These are phyloP conservation scores for Plectosphaerella cucumerina DNA, from an alignment of 2,329 filamentous ascomycete species.

Conservation along the genomic window DNA sequence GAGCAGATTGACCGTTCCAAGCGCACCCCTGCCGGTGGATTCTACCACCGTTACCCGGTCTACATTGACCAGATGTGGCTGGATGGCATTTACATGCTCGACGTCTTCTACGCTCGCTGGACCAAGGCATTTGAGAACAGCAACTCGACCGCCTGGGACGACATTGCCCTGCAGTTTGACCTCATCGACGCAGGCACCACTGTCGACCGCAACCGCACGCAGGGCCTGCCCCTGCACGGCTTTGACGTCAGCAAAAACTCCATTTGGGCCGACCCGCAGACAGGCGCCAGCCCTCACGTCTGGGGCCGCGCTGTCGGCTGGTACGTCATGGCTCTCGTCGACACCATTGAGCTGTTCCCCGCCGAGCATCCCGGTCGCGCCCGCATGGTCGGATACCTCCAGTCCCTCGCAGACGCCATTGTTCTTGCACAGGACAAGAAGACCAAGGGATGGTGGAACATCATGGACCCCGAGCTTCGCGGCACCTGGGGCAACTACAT, in stretches of 20 bases:
- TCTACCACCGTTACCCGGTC: conserved; percentile 16
- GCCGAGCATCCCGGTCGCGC: conserved; percentile 27
- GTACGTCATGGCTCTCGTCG: conserved; percentile 36
- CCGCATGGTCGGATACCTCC: conserved; percentile 33
- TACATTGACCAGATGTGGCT: conserved; percentile 24
- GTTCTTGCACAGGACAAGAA: conserved; percentile 33
- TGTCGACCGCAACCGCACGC: conserved; percentile 27
- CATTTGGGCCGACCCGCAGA: conserved; percentile 41
- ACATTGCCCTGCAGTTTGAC: conserved; percentile 36
- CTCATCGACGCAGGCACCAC: conserved; percentile 32
- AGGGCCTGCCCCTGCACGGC: conserved; percentile 43
- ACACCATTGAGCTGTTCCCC: conserved; percentile 39
- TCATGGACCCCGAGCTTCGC: conserved; percentile 29
- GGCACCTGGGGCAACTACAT: conserved; percentile 27
- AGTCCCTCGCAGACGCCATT: conserved; percentile 34
- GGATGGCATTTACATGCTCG: conserved; percentile 43
- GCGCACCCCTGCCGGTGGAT: conserved; percentile 8
- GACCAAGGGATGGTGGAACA: conserved; percentile 32
- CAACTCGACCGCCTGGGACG: conserved; percentile 32
- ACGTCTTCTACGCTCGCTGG: conserved; percentile 27
- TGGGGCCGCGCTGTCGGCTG: conserved; percentile 41
- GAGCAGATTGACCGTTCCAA: conserved; percentile 10
- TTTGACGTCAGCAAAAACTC: conserved; percentile 43
- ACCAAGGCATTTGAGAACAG: conserved; percentile 16
- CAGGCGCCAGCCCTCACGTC: conserved; percentile 44